Evolutionary conservation across 2,329 filamentous ascomycete species (phyloP), one percentile per base, ranked within the genome.

Genomic region (Colletotrichum kahawae): DNA sequence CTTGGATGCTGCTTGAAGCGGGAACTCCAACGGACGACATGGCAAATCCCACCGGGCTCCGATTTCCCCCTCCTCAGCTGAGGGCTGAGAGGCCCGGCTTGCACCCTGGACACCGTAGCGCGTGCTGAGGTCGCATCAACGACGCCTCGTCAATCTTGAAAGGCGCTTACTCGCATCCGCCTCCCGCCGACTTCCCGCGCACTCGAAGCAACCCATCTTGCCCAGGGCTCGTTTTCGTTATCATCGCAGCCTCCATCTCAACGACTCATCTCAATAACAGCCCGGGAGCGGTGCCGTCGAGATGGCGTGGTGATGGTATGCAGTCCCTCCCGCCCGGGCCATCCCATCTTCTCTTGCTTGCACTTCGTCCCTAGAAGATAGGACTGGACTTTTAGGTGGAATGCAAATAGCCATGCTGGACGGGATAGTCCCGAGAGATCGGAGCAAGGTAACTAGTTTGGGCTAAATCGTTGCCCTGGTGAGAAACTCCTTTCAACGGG

Each of bases 131-230:
- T 74, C 68, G 68, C 38, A 71, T 72, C 72, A 67, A 57, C 33
- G 71, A 43, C 56, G 69, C 62, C 68, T 72, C 72, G 72, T 75
- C 68, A 72, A 72, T 75, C 72, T 75, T 67, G 33, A 16, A 36
- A 27, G 24, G 29, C 62, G 54, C 16, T 63, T 67, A 36, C 68
- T 36, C 69, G 54, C 72, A 75, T 71, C 64, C 70, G 70, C 36
- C 59, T 69, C 73, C 64, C 70, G 73, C 64, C 21, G 64, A 57
- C 70, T 67, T 74, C 64, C 68, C 69, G 63, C 60, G 34, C 43
- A 34, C 56, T 66, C 56, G 67, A 38, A 62, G 67, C 38, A 62
- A 24, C 56, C 13, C 67, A 33, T 34, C 36, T 51, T 51, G 36
- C 27, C 67, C 54, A 62, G 67, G 36, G 43, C 14, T 34, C 21